Percentiles rank a stretch among this genome's conserved stretches.
These are phyloP conservation scores for Fusarium vanettenii DNA, from an alignment of 2,329 filamentous ascomycete genomes.

Conservation along the genomic window DNA sequence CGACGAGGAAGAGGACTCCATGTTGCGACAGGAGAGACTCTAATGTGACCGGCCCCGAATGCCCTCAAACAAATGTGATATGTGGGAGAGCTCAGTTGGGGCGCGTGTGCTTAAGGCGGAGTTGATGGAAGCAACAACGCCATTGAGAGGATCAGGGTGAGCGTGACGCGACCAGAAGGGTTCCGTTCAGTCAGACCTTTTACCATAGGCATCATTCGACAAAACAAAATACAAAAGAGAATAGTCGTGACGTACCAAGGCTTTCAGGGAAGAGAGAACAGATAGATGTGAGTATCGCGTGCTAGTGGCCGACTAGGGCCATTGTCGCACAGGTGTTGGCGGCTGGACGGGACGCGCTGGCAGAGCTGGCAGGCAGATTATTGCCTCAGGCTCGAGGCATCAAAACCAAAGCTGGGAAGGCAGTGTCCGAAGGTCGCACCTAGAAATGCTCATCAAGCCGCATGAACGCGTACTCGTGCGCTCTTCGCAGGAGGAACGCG, in stretches of 20 bases:
- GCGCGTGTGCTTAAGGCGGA: constrained; percentile 22
- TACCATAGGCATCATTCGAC: constrained; percentile 70
- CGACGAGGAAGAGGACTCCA: constrained; percentile 63
- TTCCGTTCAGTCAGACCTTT: constrained; percentile 70
- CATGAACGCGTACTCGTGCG: neutral
- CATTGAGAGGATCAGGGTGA: constrained; percentile 25
- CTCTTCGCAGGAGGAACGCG: neutral
- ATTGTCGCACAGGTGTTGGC: neutral
- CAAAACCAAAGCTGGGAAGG: neutral
- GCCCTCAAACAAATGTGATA: constrained; percentile 27
- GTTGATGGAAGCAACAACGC: constrained; percentile 24
- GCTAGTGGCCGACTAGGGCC: constrained; percentile 5
- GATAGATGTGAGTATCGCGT: neutral
- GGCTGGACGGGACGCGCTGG: neutral
- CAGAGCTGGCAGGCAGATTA: neutral
- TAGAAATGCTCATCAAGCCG: constrained; percentile 7
- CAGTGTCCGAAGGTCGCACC: constrained; percentile 1
- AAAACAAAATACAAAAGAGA: neutral
- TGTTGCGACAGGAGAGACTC: constrained; percentile 54
- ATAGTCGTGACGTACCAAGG: constrained; percentile 28
- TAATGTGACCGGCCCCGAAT: constrained; percentile 30
- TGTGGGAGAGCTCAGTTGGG: constrained; percentile 20
- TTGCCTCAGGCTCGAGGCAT: neutral
- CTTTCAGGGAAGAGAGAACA: neutral
- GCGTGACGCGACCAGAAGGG: constrained; percentile 59